Conservation (phyloP, 331 rosid species). For the Rhamnella rubrinervis region DNA sequence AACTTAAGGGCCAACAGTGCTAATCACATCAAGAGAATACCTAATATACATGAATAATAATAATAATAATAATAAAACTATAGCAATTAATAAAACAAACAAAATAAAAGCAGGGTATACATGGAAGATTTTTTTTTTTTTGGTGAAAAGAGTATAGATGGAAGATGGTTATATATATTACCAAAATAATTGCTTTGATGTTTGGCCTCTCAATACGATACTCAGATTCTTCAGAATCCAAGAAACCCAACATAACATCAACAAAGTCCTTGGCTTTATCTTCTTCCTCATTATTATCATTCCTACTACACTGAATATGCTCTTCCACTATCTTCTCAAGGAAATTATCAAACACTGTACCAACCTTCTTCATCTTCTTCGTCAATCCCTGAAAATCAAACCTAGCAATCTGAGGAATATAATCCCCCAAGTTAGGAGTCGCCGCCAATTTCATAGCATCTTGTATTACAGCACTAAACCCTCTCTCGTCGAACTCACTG, state of each 20-base stretch:
- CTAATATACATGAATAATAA: no score
- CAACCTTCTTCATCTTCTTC: neutral
- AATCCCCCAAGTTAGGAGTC: conserved; percentile 17
- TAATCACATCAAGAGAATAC: no score
- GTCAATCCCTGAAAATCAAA: conserved; percentile 24
- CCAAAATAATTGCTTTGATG: conserved; percentile 23
- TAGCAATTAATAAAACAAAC: no score
- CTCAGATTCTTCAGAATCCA: conserved; percentile 20
- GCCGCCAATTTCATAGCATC: conserved; percentile 13
- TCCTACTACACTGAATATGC: conserved; percentile 18
- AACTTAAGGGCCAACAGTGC: no score
- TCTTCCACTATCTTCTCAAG: conserved; percentile 20
- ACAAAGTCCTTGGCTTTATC: conserved; percentile 19
- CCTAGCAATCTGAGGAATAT: conserved; percentile 24
- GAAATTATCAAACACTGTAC: conserved; percentile 14
- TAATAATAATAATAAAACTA: no score
- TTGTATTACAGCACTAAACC: conserved; percentile 4
- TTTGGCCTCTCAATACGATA: conserved; percentile 13
- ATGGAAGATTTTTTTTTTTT: no score
- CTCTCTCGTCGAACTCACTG: conserved; percentile 8
- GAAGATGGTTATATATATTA: neutral
- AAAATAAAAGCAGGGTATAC: neutral
- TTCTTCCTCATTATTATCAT: conserved; percentile 6
- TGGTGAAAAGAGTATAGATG: no score
- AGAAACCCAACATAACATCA: conserved; percentile 23